Evolutionary conservation across 78 protist genomes (phyloP), one percentile per base, ranked within the genome.

Genomic region (Tieghemostelium lacteum): DNA sequence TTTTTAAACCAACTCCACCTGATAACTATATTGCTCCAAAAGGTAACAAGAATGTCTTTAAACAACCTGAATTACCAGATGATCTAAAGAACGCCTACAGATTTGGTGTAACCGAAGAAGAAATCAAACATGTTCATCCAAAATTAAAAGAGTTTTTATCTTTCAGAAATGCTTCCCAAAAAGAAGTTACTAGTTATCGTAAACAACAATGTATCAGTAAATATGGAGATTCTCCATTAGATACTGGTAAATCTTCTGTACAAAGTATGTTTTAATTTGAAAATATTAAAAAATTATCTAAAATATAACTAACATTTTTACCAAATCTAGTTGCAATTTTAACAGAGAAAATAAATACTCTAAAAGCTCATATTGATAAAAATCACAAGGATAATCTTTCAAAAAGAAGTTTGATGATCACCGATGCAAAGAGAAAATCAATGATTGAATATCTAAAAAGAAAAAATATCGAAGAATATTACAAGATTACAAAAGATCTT

Each of bases 71-170:
- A n/a, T n/a, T 83, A 19, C 91, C 91, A 70, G 91, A 83, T 40
- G 91, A 83, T 31, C 58, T 83, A 29, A 52, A 63, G 36, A 50
- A 60, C n/a, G 71, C 49, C 36, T 83, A 83, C 39, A 61, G 91
- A 39, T 83, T 83, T 19, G 91, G 91, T 69, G 91, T 83, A 42
- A 83, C 91, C 26, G 65, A 52, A 31, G 91, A 83, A 19, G 91
- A 83, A 33, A 78, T 78, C n/a, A 42, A 40, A 12, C 57, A 69
- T 33, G 50, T 83, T 10, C 91, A 83, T 83, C 91, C 91, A 55
- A 83, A 83, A 69, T 42, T 83, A 20, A 83, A 57, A 45, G 91
- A 83, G 1, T 83, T 83, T 72, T 72, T 83, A 22, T 58, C 91
- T 19, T 83, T 69, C 54, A 20, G 45, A 49, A 55, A 83, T 57